Base-by-base conservation (phyloP, 2,329 filamentous ascomycete genomes). In the Colletotrichum zoysiae region DNA sequence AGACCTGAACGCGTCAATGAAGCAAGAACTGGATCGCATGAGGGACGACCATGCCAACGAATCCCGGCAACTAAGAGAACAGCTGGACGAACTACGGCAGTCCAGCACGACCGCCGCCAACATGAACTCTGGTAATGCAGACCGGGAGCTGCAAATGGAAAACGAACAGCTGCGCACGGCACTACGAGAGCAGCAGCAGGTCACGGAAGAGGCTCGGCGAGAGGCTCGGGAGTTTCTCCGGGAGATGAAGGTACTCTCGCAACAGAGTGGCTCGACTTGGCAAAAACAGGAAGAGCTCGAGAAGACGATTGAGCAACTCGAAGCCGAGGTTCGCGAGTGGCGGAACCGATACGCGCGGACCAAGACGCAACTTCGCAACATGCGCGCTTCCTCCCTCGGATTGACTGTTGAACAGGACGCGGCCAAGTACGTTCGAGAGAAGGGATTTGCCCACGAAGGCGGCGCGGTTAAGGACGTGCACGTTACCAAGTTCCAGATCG, bases 401-500 rank as follows among this genome's bases (percentile, higher is more conserved):
- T 84, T 97, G 55, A 84, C 88, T 9, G 83, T 91, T 55, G 90
- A 92, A 9, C 89, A 92, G 73, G 91, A 95, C 75, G 90, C 91
- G n/a, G 89, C 88, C 61, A 89, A 88, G 74, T 89, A 91, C 74
- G 82, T 91, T 51, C 88, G 89, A 62, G 90, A 93, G 64, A 88
- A 88, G 77, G 89, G 87, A 35, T 91, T 96, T 75, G 87, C 89
- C 30, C 88, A 92, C 48, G 88, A 91, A 16, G 88, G 91, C 71
- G 96, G 96, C 7, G 81, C 96, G 30, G 90, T 99, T 76, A 95
- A 93, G 82, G 96, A 98, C 81, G 89, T 98, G 16, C 93, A 98
- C 79, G 90, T 99, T 75, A 98, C 95, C 62, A 95, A 94, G 78
- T 98, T 97, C 84, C 96, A 99, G 81, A 92, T 98, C 72, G 90